phyloP scores from a whole-genome alignment of 2,329 filamentous ascomycete species.

The Trichoderma atrobrunneum region DNA sequence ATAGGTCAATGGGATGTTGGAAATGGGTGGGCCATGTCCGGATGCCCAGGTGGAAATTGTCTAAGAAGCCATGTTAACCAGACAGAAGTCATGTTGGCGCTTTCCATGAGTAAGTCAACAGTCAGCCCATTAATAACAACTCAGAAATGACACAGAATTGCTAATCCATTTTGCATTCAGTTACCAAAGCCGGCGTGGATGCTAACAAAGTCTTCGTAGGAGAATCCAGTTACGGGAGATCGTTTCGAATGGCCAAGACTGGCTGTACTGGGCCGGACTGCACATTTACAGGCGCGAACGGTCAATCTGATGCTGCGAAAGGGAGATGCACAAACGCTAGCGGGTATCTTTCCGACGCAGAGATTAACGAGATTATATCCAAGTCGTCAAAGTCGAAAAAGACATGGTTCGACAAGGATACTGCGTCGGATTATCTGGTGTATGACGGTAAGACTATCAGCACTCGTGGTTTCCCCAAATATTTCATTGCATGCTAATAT shows the following conservation, averaged over 20 bases:
- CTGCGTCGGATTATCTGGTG: slow-evolving; percentile 9
- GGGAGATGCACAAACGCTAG: slow-evolving; percentile 27
- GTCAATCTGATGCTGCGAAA: slow-evolving; percentile 13
- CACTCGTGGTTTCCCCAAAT: no score
- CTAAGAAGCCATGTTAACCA: slow-evolving; percentile 36
- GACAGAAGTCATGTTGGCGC: slow-evolving; percentile 35
- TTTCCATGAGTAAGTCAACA: slow-evolving; percentile 31
- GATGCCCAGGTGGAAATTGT: slow-evolving; percentile 34
- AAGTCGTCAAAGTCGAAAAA: slow-evolving; percentile 20
- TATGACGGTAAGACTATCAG: slow-evolving; percentile 7
- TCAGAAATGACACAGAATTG: no score
- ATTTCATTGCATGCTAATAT: background rate
- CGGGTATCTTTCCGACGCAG: slow-evolving; percentile 29
- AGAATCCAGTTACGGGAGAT: slow-evolving; percentile 17
- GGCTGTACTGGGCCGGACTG: slow-evolving; percentile 12
- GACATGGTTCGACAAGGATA: slow-evolving; percentile 11
- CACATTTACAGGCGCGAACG: background rate
- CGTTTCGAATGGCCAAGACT: slow-evolving; percentile 9
- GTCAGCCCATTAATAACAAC: background rate
- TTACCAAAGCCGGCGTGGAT: slow-evolving; percentile 36
- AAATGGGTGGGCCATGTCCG: slow-evolving; percentile 28
- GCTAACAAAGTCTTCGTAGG: background rate
- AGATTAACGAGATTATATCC: slow-evolving; percentile 24
- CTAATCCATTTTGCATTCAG: background rate
- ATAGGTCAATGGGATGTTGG: slow-evolving; percentile 21